phyloP scores from a whole-genome alignment of 2,329 filamentous ascomycete species.

The Hypoxylon sp. region DNA sequence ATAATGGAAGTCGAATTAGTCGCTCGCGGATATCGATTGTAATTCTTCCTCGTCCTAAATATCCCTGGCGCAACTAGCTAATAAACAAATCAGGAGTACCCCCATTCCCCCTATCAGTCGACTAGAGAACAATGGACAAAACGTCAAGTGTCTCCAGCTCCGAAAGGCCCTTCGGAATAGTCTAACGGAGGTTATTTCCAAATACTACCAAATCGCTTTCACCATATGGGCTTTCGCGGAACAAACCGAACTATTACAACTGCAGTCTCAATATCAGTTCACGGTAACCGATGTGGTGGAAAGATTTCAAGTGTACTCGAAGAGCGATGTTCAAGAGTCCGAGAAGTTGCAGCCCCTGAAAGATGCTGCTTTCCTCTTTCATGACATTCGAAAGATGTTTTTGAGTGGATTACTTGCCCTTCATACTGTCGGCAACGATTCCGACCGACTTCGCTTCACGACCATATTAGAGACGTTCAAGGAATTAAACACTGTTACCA shows the following conservation, averaged over 20 bases:
- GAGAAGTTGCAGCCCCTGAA: constrained; percentile 84
- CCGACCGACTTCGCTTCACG: constrained; percentile 81
- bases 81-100: constrained; percentile 69
- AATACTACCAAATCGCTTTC: constrained; percentile 74
- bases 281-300: constrained; percentile 76
- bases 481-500: constrained; percentile 68
- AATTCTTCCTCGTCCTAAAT: constrained; percentile 4
- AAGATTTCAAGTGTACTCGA: constrained; percentile 69
- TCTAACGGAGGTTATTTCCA: constrained; percentile 74
- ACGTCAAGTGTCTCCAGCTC: constrained; percentile 79
- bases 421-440: constrained; percentile 79
- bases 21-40: constrained; percentile 48
- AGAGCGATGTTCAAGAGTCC: constrained; percentile 75
- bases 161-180: constrained; percentile 77
- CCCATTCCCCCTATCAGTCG: constrained; percentile 92
- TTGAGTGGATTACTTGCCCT: constrained; percentile 89
- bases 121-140: constrained; percentile 83
- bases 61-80: constrained; percentile 15
- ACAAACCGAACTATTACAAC: constrained; percentile 85
- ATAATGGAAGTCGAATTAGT: constrained; percentile 49
- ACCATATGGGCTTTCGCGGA: constrained; percentile 77
- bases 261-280: constrained; percentile 89
- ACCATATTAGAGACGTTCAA: constrained; percentile 79
- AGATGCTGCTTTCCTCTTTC: constrained; percentile 80
- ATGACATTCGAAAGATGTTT: constrained; percentile 82